Evolutionary conservation across 495 filamentous ascomycete genomes (phyloP), one percentile per base, ranked within the genome.

Genomic region (Aspergillus avenaceus): DNA sequence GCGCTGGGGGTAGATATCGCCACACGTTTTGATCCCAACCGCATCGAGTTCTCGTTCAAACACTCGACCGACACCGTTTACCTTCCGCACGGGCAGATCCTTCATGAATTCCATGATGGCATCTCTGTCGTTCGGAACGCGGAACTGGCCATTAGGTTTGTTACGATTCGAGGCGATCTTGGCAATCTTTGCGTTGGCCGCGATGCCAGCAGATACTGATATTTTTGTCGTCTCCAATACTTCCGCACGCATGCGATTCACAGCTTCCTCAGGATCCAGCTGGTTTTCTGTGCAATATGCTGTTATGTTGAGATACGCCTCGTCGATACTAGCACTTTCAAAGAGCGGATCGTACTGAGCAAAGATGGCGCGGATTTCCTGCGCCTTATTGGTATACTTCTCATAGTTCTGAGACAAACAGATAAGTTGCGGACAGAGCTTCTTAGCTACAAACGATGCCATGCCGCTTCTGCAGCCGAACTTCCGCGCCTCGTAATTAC

Each of bases 281-380:
- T 79, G 58, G 36, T 90, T 84, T 32, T 83, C 79, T 36, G 69
- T 47, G 59, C 91, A 93, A 60, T 95, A 98, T 40, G 87, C 70
- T 1, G 93, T 98, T 47, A 97, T 90, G 64, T 97, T 97, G 24
- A 99, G 72, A 67, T 95, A 99, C 4, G 95, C 93, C 67, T 99
- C 93, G 53, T 99, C 93, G 34, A 93, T 87, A 63, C 90, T 95
- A 3, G 91, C 90, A 52, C 87, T 92, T 65, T 97, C 88, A 56
- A 95, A 97, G 2, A 89, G 78, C 8, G 87, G 82, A 59, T 99
- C 93, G 61, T 97, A 99, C 14, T 84, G 77, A 3, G 82, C 85
- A 24, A 99, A 69, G 13, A 99, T 79, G 27, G 83, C 82, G 0
- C 93, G 84, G 23, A 97, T 83, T 60, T 97, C 93, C 50, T 85